Conservation (phyloP, 768 basidiomycete species). For the Agrocybe pediades region DNA sequence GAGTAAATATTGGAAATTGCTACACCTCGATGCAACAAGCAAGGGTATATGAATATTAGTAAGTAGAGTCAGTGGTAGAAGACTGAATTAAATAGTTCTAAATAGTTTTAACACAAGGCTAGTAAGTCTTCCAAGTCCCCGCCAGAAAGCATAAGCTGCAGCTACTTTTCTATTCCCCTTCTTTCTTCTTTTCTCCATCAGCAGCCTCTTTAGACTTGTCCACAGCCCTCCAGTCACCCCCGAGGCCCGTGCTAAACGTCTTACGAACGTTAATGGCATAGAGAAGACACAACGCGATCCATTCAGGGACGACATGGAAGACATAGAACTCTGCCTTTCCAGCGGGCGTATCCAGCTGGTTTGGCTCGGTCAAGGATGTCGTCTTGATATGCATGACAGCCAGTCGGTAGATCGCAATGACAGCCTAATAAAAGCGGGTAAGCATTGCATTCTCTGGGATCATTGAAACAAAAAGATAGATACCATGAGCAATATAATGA, state of each 20-base stretch:
- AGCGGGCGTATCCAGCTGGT: slow-evolving; percentile 31
- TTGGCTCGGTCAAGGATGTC: slow-evolving; percentile 34
- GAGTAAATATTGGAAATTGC: too few species aligned
- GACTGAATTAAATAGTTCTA: too few species aligned
- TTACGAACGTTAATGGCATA: slow-evolving; percentile 33
- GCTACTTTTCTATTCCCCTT: too few species aligned
- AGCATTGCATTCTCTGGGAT: not conserved
- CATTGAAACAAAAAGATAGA: slow-evolving; percentile 15
- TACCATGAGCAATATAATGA: slow-evolving; percentile 31
- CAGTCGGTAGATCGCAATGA: slow-evolving; percentile 41
- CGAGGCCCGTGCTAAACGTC: slow-evolving; percentile 33
- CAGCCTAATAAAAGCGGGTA: slow-evolving; percentile 22
- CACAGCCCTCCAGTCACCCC: slow-evolving; percentile 29
- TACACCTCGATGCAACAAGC: too few species aligned
- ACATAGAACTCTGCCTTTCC: slow-evolving; percentile 45
- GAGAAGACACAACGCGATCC: slow-evolving; percentile 32
- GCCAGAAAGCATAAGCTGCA: too few species aligned
- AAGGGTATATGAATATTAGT: too few species aligned
- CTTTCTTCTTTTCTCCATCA: slow-evolving; percentile 25
- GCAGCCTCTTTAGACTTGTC: slow-evolving; percentile 33
- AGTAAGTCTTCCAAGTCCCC: too few species aligned
- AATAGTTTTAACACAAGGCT: too few species aligned
- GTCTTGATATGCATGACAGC: slow-evolving; percentile 36
- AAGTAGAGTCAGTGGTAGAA: too few species aligned
- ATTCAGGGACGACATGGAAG: slow-evolving; percentile 47